phyloP scores from a whole-genome alignment of 768 basidiomycete genomes.

The Porphyrellus cyaneotinctus region DNA sequence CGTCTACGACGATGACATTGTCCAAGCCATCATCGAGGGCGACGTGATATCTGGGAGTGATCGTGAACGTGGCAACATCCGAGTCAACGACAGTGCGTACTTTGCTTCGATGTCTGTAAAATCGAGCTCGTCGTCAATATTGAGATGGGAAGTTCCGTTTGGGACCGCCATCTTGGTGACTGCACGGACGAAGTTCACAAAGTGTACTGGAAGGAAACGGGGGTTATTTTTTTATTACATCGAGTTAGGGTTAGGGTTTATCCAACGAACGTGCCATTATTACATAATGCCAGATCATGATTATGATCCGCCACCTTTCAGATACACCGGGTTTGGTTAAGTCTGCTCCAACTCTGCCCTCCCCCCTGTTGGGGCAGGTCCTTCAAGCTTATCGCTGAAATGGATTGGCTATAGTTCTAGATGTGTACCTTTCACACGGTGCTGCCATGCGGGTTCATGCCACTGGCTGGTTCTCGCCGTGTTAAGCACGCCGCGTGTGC shows the following conservation, averaged over 20 bases:
- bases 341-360: not conserved
- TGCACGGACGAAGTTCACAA: not conserved
- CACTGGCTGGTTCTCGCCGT: not conserved
- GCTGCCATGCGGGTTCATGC: not conserved
- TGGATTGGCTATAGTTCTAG: not conserved
- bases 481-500: constrained; percentile 20
- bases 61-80: constrained; percentile 4
- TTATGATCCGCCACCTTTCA: no score
- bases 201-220: not conserved
- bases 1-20: constrained; percentile 89
- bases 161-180: constrained; percentile 45
- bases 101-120: constrained; percentile 87
- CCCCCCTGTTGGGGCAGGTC: not conserved
- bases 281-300: not conserved
- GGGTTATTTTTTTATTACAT: not conserved
- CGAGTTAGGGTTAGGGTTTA: constrained; percentile 3
- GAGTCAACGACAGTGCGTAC: constrained; percentile 38
- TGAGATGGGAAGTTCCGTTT: constrained; percentile 28
- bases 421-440: constrained; percentile 5
- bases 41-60: constrained; percentile 69
- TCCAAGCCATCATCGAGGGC: constrained; percentile 84
- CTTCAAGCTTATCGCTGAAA: not conserved
- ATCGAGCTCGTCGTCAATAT: constrained; percentile 67
- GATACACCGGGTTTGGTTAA: constrained; percentile 9
- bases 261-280: not conserved